Base-by-base conservation (phyloP, 2,329 filamentous ascomycete species). In the Curvularia eragrostidis region DNA sequence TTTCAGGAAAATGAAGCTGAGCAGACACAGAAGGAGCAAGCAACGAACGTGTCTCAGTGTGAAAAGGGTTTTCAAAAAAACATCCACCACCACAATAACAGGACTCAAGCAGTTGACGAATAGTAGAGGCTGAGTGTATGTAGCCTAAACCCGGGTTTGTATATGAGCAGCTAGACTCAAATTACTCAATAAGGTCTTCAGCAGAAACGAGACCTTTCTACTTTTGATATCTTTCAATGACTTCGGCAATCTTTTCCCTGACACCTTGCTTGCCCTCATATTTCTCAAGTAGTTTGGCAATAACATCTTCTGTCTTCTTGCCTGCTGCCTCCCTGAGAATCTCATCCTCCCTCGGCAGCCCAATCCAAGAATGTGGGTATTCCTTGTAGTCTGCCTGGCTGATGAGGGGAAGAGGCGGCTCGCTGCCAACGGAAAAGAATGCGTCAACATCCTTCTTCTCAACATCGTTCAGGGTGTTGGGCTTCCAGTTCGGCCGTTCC, bases 351-450 rank as follows among this genome's bases (percentile, higher is more conserved):
- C 82, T 84, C 5, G 94, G 95, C 59, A 97, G 81, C 5, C 89
- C 89, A 28, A 93, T 87, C 68, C 78, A 80, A 12, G 78, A 77
- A 75, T 91, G 86, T 1, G 93, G 94, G 77, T 97, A 97, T 57
- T 89, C 80, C 5, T 71, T 75, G 78, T 89, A 98, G 66, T 90
- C 84, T 5, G 59, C 64, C 12, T 80, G 82, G 56, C 82, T 87
- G 57, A 93, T 80, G 52, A 97, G 81, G 44, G 81, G 64, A 43
- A 97, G 79, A 52, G 79, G 52, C 15, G 48, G 61, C 5, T 41
- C 47, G 3, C 59, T 15, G 12, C 58, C 50, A 12, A 43, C 26
- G 1, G 44, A 49, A 78, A 97, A 94, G 80, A 97, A 97, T 1
- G 82, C 80, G 50, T 88, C 82, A 6, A 94, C 82, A 19, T 85